phyloP scores from a whole-genome alignment of 2,329 filamentous ascomycete genomes.

The Arachnopeziza araneosa region DNA sequence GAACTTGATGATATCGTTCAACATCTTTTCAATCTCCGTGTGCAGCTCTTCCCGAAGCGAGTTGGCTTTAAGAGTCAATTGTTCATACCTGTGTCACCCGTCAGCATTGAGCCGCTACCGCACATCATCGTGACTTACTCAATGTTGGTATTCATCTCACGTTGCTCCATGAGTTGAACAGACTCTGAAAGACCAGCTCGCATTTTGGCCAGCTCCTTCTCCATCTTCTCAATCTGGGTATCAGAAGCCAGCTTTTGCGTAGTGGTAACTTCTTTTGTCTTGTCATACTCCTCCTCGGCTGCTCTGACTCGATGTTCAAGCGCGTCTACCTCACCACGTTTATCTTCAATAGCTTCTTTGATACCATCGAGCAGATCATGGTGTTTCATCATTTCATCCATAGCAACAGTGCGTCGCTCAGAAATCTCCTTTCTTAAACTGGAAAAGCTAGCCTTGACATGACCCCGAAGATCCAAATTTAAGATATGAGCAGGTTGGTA shows the following conservation, averaged over 20 bases:
- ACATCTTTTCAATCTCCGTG: slow-evolving; percentile 89
- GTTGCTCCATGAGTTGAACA: slow-evolving; percentile 86
- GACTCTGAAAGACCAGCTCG: slow-evolving; percentile 75
- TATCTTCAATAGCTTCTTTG: slow-evolving; percentile 95
- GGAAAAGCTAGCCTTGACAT: slow-evolving; percentile 73
- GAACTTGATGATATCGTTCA: slow-evolving; percentile 97
- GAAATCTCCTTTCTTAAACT: slow-evolving; percentile 82
- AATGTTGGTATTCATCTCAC: slow-evolving; percentile 94
- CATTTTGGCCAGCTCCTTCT: slow-evolving; percentile 96
- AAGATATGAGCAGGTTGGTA: slow-evolving; percentile 87
- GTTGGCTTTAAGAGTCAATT: slow-evolving; percentile 78
- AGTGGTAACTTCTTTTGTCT: slow-evolving; percentile 78
- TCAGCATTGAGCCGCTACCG: slow-evolving; percentile 12
- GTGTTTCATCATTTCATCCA: slow-evolving; percentile 91
- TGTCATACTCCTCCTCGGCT: slow-evolving; percentile 90
- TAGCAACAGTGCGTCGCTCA: slow-evolving; percentile 73
- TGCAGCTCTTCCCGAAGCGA: slow-evolving; percentile 93
- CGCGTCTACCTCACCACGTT: slow-evolving; percentile 85
- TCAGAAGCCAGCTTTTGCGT: slow-evolving; percentile 86
- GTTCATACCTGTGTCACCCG: slow-evolving; percentile 64
- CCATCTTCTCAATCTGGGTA: slow-evolving; percentile 96
- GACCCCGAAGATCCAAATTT: slow-evolving; percentile 80
- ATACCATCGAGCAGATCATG: slow-evolving; percentile 91
- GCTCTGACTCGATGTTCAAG: slow-evolving; percentile 82
- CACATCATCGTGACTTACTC: slow-evolving; percentile 54